Evolutionary conservation across 2,329 filamentous ascomycete genomes (phyloP).

Genomic region (Fusarium chlamydosporum): DNA sequence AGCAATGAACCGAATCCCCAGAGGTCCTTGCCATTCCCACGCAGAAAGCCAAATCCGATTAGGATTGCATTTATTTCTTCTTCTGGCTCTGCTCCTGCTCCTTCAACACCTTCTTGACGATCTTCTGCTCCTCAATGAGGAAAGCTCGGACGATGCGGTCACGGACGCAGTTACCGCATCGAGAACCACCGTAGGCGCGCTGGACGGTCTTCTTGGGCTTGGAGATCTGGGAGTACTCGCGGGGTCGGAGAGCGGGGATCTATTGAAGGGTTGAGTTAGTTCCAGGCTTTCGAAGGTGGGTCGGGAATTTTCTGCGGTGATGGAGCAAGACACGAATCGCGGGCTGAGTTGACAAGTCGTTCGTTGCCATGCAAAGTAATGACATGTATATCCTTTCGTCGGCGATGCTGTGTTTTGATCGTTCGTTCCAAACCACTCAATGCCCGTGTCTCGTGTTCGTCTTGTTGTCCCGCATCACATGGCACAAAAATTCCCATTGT

Average conservation of each 20-base stretch:
- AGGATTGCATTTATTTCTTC: constrained; percentile 73
- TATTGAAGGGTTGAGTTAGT: constrained; percentile 56
- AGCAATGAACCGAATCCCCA: constrained; percentile 63
- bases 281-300: neutral
- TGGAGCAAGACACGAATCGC: constrained; percentile 14
- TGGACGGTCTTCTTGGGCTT: constrained; percentile 99
- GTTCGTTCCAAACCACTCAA: constrained; percentile 12
- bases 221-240: constrained; percentile 97
- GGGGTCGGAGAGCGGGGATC: constrained; percentile 96
- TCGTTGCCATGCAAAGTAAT: neutral
- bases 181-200: constrained; percentile 97
- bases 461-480: constrained; percentile 33
- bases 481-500: constrained; percentile 29
- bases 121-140: constrained; percentile 99
- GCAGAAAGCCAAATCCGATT: constrained; percentile 53
- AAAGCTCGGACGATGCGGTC: constrained; percentile 98
- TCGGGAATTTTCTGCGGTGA: constrained; percentile 21
- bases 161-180: constrained; percentile 98
- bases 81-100: constrained; percentile 85
- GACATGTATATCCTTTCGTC: neutral
- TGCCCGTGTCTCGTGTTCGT: constrained; percentile 23
- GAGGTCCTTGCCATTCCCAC: constrained; percentile 56
- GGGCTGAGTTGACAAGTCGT: neutral
- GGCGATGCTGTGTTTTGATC: constrained; percentile 1
- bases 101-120: constrained; percentile 99